Conservation (phyloP, 495 filamentous ascomycete species). For the Parathielavia hyrcaniae region DNA sequence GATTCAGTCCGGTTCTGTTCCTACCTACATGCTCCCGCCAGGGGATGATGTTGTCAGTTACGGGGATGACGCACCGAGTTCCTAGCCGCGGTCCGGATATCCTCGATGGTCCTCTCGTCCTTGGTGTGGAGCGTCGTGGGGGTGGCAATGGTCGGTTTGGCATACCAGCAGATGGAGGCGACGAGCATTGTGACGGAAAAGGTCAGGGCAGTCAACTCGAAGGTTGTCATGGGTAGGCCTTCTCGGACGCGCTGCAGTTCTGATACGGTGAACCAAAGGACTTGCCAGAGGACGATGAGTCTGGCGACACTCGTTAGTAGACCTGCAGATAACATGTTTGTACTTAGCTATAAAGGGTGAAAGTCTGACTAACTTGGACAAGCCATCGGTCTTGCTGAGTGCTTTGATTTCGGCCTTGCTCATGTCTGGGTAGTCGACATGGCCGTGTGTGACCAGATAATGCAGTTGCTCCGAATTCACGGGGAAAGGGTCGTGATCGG, state of each 20-base stretch:
- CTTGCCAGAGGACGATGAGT: slow-evolving; percentile 11
- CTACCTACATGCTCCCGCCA: background rate
- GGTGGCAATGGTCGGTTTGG: slow-evolving; percentile 12
- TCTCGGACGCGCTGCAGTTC: slow-evolving; percentile 13
- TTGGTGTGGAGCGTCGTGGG: slow-evolving; percentile 8
- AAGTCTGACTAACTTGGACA: slow-evolving; percentile 8
- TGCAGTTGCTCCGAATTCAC: slow-evolving; percentile 35
- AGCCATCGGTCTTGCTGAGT: slow-evolving; percentile 25
- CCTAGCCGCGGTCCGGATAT: slow-evolving; percentile 13
- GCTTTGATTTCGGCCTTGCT: slow-evolving; percentile 32
- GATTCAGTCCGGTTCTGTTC: background rate
- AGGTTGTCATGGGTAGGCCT: slow-evolving; percentile 17
- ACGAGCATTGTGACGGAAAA: slow-evolving; percentile 18
- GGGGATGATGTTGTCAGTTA: background rate
- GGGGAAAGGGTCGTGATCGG: slow-evolving; percentile 26
- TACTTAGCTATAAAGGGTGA: background rate
- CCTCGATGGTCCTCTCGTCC: background rate
- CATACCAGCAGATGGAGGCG: slow-evolving; percentile 14
- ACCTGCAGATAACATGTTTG: too few relatives aligned
- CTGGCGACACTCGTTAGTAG: background rate
- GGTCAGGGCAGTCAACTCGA: slow-evolving; percentile 21
- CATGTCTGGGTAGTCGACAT: slow-evolving; percentile 16
- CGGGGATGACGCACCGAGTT: background rate
- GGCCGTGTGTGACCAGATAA: slow-evolving; percentile 28
- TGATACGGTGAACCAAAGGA: slow-evolving; percentile 13